A percentile compares a stretch with the other conserved stretches of the same genome.
These are phyloP conservation scores for Diaporthe citriasiana DNA, from an alignment of 2,329 filamentous ascomycete species.

Conservation along the genomic window DNA sequence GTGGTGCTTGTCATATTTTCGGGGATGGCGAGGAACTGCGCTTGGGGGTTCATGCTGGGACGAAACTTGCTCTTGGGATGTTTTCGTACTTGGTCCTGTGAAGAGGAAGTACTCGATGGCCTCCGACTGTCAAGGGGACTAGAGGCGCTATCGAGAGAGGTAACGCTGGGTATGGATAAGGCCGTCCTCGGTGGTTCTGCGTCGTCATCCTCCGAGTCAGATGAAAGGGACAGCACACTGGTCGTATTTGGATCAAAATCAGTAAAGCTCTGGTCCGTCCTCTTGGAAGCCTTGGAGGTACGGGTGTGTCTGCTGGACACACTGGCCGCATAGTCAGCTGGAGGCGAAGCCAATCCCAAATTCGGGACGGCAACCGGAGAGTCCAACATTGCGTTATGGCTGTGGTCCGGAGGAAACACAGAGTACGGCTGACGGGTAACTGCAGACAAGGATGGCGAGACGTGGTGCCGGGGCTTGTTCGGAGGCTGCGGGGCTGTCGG, in stretches of 20 bases:
- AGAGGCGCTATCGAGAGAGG: slow-evolving; percentile 45
- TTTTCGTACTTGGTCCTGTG: slow-evolving; percentile 35
- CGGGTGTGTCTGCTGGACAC: slow-evolving; percentile 69
- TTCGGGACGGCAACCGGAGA: slow-evolving; percentile 47
- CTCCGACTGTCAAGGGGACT: slow-evolving; percentile 35
- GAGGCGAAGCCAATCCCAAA: slow-evolving; percentile 49
- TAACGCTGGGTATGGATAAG: slow-evolving; percentile 50
- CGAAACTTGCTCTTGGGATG: slow-evolving; percentile 46
- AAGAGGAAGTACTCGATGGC: slow-evolving; percentile 39
- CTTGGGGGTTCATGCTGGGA: slow-evolving; percentile 57
- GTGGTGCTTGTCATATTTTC: slow-evolving; percentile 45
- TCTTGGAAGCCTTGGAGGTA: slow-evolving; percentile 67
- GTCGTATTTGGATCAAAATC: slow-evolving; percentile 67
- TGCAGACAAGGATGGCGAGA: slow-evolving; percentile 40
- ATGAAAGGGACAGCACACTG: slow-evolving; percentile 70
- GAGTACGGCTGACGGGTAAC: slow-evolving; percentile 31
- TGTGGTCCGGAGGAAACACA: slow-evolving; percentile 43
- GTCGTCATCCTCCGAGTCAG: slow-evolving; percentile 67
- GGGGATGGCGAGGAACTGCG: slow-evolving; percentile 60
- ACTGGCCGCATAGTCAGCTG: slow-evolving; percentile 62
- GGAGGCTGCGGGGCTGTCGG: slow-evolving; percentile 1
- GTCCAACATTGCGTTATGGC: slow-evolving; percentile 48
- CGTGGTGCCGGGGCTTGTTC: slow-evolving; percentile 32
- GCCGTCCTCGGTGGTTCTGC: slow-evolving; percentile 52
- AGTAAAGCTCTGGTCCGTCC: slow-evolving; percentile 62